phyloP scores from a whole-genome alignment of 1,139 yeast genomes.

The Ashbya aceris region DNA sequence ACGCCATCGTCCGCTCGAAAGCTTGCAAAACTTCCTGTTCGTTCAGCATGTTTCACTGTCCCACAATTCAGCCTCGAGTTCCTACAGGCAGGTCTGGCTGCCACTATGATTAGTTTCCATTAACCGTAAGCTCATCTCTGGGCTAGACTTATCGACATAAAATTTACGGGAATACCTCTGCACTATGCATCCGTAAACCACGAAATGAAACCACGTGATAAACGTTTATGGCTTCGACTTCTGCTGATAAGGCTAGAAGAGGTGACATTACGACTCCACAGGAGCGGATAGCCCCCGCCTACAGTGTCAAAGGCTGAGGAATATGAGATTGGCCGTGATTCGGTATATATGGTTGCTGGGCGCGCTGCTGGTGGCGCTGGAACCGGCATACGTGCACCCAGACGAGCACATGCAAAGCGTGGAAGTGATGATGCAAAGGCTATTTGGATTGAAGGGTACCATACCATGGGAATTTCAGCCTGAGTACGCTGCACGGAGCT shows the following conservation, averaged over 20 bases:
- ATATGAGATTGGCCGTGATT: too few species aligned
- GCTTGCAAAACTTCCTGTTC: conserved; percentile 58
- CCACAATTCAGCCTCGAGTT: not conserved
- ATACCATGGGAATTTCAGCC: conserved; percentile 80
- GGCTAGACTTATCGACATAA: too few species aligned
- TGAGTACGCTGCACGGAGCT: conserved; percentile 59
- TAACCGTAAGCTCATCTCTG: too few species aligned
- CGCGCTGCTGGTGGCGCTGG: conserved; percentile 56
- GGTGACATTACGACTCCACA: not conserved
- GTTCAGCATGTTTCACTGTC: conserved; percentile 38
- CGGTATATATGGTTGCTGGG: conserved; percentile 11
- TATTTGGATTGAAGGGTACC: conserved; percentile 44
- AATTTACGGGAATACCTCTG: not conserved
- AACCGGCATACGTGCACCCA: conserved; percentile 87
- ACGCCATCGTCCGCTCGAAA: conserved; percentile 71
- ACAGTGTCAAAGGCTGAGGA: too few species aligned
- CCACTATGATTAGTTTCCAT: too few species aligned
- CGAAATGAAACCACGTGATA: not conserved
- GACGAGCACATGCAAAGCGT: conserved; percentile 94
- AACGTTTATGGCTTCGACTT: not conserved
- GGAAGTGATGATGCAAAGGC: conserved; percentile 45
- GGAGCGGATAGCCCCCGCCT: too few species aligned
- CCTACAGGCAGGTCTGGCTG: too few species aligned
- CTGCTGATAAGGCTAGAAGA: not conserved
- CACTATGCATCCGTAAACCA: not conserved